A percentile compares a stretch with the other conserved stretches of the same genome.
Evolutionary conservation across 805 yeast genomes (phyloP).

Genomic region (Blastobotrys muscicola): DNA sequence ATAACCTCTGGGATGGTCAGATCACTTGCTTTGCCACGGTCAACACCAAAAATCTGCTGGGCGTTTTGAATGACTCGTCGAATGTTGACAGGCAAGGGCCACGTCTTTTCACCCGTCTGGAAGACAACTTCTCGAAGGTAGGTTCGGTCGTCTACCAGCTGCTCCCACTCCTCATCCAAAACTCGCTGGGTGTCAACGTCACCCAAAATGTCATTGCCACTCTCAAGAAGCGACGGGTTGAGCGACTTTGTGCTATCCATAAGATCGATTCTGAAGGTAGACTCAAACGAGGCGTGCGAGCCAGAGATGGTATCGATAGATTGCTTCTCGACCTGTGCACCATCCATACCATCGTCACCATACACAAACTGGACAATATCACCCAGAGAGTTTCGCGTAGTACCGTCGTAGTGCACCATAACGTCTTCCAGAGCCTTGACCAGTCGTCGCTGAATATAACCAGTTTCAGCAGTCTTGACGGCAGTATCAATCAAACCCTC

Average conservation of each 20-base stretch:
- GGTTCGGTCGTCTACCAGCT: conserved; percentile 64
- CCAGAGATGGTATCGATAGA: conserved; percentile 94
- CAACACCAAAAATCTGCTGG: conserved; percentile 92
- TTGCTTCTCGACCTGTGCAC: conserved; percentile 95
- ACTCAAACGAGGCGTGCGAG: conserved; percentile 72
- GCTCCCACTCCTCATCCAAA: conserved; percentile 77
- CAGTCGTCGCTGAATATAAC: conserved; percentile 96
- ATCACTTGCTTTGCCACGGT: conserved; percentile 83
- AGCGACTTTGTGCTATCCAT: conserved; percentile 54
- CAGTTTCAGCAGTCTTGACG: conserved; percentile 97
- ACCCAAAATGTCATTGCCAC: conserved; percentile 85
- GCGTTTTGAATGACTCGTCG: conserved; percentile 96
- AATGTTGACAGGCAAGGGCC: conserved; percentile 97
- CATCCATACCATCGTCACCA: conserved; percentile 99
- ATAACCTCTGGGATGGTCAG: conserved; percentile 77
- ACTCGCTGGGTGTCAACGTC: conserved; percentile 73
- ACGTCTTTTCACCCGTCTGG: conserved; percentile 86
- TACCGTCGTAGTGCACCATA: conserved; percentile 97
- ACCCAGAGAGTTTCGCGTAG: conserved; percentile 95
- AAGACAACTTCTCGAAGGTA: conserved; percentile 82
- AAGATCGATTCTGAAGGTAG: conserved; percentile 77
- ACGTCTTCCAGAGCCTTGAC: conserved; percentile 95
- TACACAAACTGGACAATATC: conserved; percentile 92
- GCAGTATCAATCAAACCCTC: conserved; percentile 99
- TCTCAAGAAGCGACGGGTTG: conserved; percentile 68